A percentile compares a stretch with the other conserved stretches of the same genome.
These are phyloP conservation scores for Oldenlandia corymbosa DNA, from an alignment of 257 asterid genomes.

Conservation along the genomic window DNA sequence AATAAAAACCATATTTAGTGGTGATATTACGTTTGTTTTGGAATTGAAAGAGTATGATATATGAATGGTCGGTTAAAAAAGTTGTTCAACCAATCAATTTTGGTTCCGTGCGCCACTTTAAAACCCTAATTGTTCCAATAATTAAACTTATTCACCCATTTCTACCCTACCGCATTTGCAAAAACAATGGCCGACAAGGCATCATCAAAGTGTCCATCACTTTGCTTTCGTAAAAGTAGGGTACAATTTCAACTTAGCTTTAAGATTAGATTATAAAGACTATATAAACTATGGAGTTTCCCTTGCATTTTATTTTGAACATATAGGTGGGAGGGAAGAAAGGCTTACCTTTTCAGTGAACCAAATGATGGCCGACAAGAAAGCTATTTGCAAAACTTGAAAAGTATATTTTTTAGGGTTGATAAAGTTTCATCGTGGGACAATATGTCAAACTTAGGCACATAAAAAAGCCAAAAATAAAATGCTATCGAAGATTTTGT, in stretches of 20 bases:
- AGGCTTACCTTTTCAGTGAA: constrained; percentile 24
- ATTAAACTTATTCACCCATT: background rate
- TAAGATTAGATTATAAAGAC: constrained; percentile 18
- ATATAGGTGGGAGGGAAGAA: constrained; percentile 42
- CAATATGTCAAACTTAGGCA: constrained; percentile 22
- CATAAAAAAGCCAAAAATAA: constrained; percentile 14
- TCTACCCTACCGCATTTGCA: constrained; percentile 8
- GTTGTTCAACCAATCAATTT: too few relatives aligned
- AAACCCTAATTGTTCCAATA: constrained; percentile 2
- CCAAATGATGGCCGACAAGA: constrained; percentile 50
- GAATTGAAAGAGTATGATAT: too few relatives aligned
- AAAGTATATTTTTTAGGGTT: constrained; percentile 21
- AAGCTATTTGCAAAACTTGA: constrained; percentile 36
- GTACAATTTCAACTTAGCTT: constrained; percentile 22
- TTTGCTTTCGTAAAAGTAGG: constrained; percentile 19
- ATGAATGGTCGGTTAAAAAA: too few relatives aligned
- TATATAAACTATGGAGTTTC: constrained; percentile 1
- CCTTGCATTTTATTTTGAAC: constrained; percentile 35
- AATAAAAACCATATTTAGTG: too few relatives aligned
- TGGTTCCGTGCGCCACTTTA: too few relatives aligned
- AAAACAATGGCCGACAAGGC: constrained; percentile 53
- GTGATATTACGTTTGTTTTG: too few relatives aligned
- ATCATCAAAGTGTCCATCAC: constrained; percentile 37
- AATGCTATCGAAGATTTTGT: constrained; percentile 28
- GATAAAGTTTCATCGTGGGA: constrained; percentile 25